A percentile compares a stretch with the other conserved stretches of the same genome.
Evolutionary conservation across 257 asterid genomes (phyloP).

Genomic region (Pogostemon cablin): DNA sequence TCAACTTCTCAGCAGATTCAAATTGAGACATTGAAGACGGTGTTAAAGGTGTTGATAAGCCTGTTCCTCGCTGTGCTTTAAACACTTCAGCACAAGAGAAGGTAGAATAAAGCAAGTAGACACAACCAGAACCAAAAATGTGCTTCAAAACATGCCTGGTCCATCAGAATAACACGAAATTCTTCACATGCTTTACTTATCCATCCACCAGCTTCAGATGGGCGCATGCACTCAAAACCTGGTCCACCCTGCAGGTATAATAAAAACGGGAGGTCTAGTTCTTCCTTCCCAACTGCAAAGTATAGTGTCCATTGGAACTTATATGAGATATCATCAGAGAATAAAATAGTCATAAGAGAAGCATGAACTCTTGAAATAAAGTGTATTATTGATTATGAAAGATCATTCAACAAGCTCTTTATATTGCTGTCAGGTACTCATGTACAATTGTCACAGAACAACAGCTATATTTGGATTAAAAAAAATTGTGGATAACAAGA

Average conservation of each 20-base stretch:
- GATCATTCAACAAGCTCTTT: not conserved
- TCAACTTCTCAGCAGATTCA: constrained; percentile 64
- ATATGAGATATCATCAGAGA: constrained; percentile 20
- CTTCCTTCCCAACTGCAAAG: constrained; percentile 92
- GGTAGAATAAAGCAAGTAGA: constrained; percentile 1
- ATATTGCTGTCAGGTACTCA: constrained; percentile 9
- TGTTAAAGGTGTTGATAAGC: constrained; percentile 82
- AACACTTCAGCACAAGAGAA: constrained; percentile 41
- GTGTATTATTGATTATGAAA: not conserved
- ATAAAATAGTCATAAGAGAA: constrained; percentile 6
- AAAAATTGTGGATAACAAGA: not conserved
- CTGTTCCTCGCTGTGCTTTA: constrained; percentile 88
- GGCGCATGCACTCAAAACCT: constrained; percentile 84
- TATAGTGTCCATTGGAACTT: constrained; percentile 31
- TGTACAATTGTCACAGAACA: not conserved
- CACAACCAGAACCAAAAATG: constrained; percentile 17
- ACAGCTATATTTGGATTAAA: constrained; percentile 3
- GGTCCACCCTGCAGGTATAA: constrained; percentile 97
- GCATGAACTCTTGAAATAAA: constrained; percentile 10
- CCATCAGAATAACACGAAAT: constrained; percentile 83
- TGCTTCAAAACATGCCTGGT: constrained; percentile 67
- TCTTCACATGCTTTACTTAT: constrained; percentile 90
- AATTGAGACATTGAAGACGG: constrained; percentile 85
- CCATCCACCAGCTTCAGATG: constrained; percentile 95
- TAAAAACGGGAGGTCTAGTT: constrained; percentile 68